phyloP scores from a whole-genome alignment of 805 yeast species.

The Kluyveromyces wickerhamii region DNA sequence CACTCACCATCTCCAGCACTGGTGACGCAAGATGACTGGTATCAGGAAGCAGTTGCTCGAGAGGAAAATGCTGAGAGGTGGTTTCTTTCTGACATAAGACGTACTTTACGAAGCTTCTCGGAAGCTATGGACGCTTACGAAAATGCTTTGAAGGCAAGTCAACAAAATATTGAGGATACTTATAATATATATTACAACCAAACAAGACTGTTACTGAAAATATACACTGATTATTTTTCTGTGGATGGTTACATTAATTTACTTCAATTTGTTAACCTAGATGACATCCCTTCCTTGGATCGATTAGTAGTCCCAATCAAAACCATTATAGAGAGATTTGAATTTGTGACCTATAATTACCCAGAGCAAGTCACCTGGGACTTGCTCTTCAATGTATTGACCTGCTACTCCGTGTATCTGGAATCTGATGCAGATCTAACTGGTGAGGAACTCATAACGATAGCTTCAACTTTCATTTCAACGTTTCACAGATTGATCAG shows the following conservation, averaged over 20 bases:
- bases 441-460: slow-evolving; percentile 14
- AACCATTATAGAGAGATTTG: slow-evolving; percentile 18
- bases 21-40: slow-evolving; percentile 25
- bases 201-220: slow-evolving; percentile 24
- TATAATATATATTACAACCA: slow-evolving; percentile 28
- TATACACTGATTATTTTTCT: slow-evolving; percentile 24
- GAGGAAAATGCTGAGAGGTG: slow-evolving; percentile 33
- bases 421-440: slow-evolving; percentile 15
- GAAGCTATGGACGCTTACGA: slow-evolving; percentile 25
- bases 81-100: slow-evolving; percentile 27
- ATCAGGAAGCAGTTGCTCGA: slow-evolving; percentile 23
- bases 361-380: slow-evolving; percentile 24
- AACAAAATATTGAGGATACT: slow-evolving; percentile 26
- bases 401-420: slow-evolving; percentile 18
- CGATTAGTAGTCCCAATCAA: slow-evolving; percentile 12
- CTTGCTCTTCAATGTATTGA: slow-evolving; percentile 24
- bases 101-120: slow-evolving; percentile 21
- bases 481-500: slow-evolving; percentile 13
- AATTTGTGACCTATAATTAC: slow-evolving; percentile 13
- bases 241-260: slow-evolving; percentile 26
- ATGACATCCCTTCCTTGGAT: slow-evolving; percentile 16
- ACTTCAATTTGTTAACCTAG: slow-evolving; percentile 21
- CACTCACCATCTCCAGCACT: slow-evolving; percentile 2
- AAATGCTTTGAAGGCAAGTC: slow-evolving; percentile 27
- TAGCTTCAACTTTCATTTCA: slow-evolving; percentile 13